A percentile compares a stretch with the other conserved stretches of the same genome.
These are phyloP conservation scores for Exophiala calicioides DNA, from an alignment of 2,329 filamentous ascomycete genomes.

Conservation along the genomic window DNA sequence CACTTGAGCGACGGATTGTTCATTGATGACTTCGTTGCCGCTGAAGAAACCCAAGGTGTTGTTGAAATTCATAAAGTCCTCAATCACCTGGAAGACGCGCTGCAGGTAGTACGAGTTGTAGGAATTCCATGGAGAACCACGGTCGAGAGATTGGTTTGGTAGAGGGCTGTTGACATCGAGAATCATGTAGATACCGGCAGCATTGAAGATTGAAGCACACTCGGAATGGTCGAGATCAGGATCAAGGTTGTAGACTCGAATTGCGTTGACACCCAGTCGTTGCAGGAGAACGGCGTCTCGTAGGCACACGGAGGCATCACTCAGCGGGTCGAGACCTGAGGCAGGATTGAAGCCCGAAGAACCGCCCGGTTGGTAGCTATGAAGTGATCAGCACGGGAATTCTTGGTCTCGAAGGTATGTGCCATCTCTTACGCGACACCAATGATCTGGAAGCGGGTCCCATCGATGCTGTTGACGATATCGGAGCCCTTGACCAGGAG, in stretches of 20 bases:
- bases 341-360: conserved; percentile 57
- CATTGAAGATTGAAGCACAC: conserved; percentile 66
- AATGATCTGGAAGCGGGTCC: conserved; percentile 62
- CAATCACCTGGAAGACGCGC: conserved; percentile 63
- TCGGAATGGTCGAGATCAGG: conserved; percentile 61
- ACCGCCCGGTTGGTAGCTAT: conserved; percentile 63
- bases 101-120: conserved; percentile 59
- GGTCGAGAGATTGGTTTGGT: conserved; percentile 57
- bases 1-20: conserved; percentile 54
- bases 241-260: conserved; percentile 66
- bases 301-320: conserved; percentile 58
- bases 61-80: conserved; percentile 67
- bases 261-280: conserved; percentile 63
- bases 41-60: conserved; percentile 68
- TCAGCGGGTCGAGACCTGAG: conserved; percentile 56
- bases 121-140: conserved; percentile 54
- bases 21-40: conserved; percentile 69
- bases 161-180: conserved; percentile 66
- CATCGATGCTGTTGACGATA: conserved; percentile 61
- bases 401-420: conserved; percentile 1
- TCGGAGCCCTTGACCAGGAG: conserved; percentile 60
- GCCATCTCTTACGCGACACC: conserved; percentile 57
- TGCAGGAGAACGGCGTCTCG: conserved; percentile 67
- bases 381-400: conserved; percentile 16
- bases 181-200: conserved; percentile 66